Evolutionary conservation across 1,139 yeast genomes (phyloP), one percentile per base, ranked within the genome.

Genomic region (Saccharomyces hybrid): DNA sequence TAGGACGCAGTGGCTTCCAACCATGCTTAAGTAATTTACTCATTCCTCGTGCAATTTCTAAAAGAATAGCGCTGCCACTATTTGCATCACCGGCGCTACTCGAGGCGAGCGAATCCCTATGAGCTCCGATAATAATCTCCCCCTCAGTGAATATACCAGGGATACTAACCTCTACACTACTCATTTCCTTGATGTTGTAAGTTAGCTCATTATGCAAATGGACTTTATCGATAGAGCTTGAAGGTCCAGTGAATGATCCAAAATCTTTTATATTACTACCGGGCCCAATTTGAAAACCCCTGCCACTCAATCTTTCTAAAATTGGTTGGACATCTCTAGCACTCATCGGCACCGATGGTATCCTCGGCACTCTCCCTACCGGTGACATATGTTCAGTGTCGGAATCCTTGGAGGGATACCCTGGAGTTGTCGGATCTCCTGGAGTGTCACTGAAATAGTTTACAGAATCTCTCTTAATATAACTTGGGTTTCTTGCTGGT

Each of bases 391-490:
- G 64, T 53, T 70, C 74, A 7, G 73, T 71, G 25, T 66, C 58
- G 2, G 65, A 60, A 28, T 63, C 63, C 44, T 70, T 69, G 8
- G 77, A 66, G n/a, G 81, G 69, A 70, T 73, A 75, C 3, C 78
- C 79, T 1, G 87, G 83, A 47, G 86, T 83, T 1, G 90, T 83
- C 42, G 91, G 91, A 65, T 85, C 91, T 26, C 91, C 91, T 0
- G 89, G 88, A 31, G 71, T 72, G 32, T 79, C 81, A 5, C 82
- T 79, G 55, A 82, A 75, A 59, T 75, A 82, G 58, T 77, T 83
- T 0, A 80, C 84, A 14, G 86, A 76, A 5, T 80, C 84, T 63
- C 85, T 74, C 65, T 79, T 80, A 41, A 82, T 76, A 28, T 74
- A 68, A 50, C 69, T 63, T 6, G 74, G 73, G 54, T 74, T 74